Conservation (phyloP, 108 stramenopile genomes). For the Bacterosira constricta region DNA sequence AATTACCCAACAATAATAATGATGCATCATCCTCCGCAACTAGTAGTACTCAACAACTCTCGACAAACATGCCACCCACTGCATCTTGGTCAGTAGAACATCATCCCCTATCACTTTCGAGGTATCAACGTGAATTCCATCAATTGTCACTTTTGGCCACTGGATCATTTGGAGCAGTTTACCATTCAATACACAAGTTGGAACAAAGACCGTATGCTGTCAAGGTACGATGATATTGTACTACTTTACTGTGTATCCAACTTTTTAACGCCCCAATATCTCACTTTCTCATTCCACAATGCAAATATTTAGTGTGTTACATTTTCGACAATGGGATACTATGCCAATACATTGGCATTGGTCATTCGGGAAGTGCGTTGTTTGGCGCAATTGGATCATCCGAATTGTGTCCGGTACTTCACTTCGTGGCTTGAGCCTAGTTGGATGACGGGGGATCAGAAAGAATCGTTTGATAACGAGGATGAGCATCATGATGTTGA, state of each 20-base stretch:
- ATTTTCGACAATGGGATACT: slow-evolving; percentile 80
- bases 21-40: not conserved
- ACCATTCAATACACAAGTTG: slow-evolving; percentile 78
- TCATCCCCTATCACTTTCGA: slow-evolving; percentile 78
- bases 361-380: slow-evolving; percentile 90
- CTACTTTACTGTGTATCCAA: no score
- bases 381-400: slow-evolving; percentile 86
- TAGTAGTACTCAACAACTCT: slow-evolving; percentile 4
- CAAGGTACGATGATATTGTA: no score
- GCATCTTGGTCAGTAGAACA: slow-evolving; percentile 67
- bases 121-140: slow-evolving; percentile 86
- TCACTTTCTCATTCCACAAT: no score
- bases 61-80: not conserved
- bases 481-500: not conserved
- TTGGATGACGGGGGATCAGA: slow-evolving; percentile 79
- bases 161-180: slow-evolving; percentile 92
- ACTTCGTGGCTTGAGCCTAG: slow-evolving; percentile 92
- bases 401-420: slow-evolving; percentile 92
- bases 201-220: slow-evolving; percentile 86
- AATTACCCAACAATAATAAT: slow-evolving; percentile 1
- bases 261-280: no score
- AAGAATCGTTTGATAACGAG: not conserved
- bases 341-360: slow-evolving; percentile 60
- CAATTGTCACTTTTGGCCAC: slow-evolving; percentile 70
- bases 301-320: no score